Evolutionary conservation across 140 eudicot genomes (phyloP).

Genomic region (Senecio squalidus): DNA sequence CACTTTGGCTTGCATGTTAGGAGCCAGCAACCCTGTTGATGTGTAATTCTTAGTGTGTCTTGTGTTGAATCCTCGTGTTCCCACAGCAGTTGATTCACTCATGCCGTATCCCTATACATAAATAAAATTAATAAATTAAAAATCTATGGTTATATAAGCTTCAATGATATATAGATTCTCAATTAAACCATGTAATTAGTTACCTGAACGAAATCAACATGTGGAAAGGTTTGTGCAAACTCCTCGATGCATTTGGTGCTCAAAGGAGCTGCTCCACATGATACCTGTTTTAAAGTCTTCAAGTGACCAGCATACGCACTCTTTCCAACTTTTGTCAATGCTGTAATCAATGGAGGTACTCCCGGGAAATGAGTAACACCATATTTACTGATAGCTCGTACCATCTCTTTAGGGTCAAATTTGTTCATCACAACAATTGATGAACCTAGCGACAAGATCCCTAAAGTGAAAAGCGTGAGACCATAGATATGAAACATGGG

Average conservation of each 20-base stretch:
- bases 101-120: slow-evolving; percentile 59
- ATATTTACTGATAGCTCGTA: slow-evolving; percentile 39
- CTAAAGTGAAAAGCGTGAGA: slow-evolving; percentile 56
- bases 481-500: slow-evolving; percentile 89
- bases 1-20: no score
- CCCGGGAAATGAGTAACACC: slow-evolving; percentile 63
- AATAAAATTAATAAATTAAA: no score
- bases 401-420: slow-evolving; percentile 49
- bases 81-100: slow-evolving; percentile 80
- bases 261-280: slow-evolving; percentile 70
- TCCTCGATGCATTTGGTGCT: slow-evolving; percentile 39
- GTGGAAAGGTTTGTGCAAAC: slow-evolving; percentile 44
- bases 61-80: slow-evolving; percentile 63
- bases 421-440: slow-evolving; percentile 63
- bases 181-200: no score
- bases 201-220: no score
- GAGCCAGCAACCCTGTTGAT: slow-evolving; percentile 67
- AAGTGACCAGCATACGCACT: slow-evolving; percentile 15
- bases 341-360: slow-evolving; percentile 60
- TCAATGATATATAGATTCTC: no score
- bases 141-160: no score
- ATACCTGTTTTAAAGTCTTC: slow-evolving; percentile 69
- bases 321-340: slow-evolving; percentile 44
- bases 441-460: no score
- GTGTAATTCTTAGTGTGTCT: slow-evolving; percentile 26